Evolutionary conservation across 805 yeast species (phyloP), one percentile per base, ranked within the genome.

Genomic region (Candida ipomoeae): DNA sequence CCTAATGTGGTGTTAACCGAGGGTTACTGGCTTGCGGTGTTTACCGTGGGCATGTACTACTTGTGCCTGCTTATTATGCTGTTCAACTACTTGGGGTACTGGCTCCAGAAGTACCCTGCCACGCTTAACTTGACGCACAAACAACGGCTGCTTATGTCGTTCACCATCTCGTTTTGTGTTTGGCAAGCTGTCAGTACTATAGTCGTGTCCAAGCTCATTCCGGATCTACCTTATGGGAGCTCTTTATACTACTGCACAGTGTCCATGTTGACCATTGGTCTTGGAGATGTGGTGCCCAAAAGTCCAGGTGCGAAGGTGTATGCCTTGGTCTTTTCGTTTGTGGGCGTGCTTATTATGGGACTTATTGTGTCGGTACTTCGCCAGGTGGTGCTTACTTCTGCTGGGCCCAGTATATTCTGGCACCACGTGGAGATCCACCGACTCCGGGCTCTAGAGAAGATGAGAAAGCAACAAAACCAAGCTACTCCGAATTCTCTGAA

Each of bases 1-100:
- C 15, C 46, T 2, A n/a, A 7, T 18, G 26, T 49, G 5, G 48
- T 31, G 18, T 18, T 50, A 45, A 70, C 88, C 0, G 84, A 81
- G 55, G 96, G 95, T 1, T 89, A 79, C 62, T 89, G 91, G 90
- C 85, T 77, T 64, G 96, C 89, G 0, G 79, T 80, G 0, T 67
- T 85, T 52, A 87, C 96, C 0, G 75, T 81, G 3, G 68, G 75
- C 1, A 66, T 87, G 23, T 89, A 90, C 64, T 77, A 80, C 52
- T 42, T 69, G 5, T 85, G 91, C 56, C 74, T 83, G 3, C 17
- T 73, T 1, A 63, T 83, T 14, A 70, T 88, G 41, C 49, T 74
- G 1, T 53, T 81, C 34, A 89, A 89, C 67, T 82, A 79, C 52
- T 48, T 75, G 5, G 96, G 96, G 1, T 85, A 80, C 60, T 55